A percentile compares a stretch with the other conserved stretches of the same genome.
phyloP scores from a whole-genome alignment of 345 rosid species.

The Arabis hirsuta region DNA sequence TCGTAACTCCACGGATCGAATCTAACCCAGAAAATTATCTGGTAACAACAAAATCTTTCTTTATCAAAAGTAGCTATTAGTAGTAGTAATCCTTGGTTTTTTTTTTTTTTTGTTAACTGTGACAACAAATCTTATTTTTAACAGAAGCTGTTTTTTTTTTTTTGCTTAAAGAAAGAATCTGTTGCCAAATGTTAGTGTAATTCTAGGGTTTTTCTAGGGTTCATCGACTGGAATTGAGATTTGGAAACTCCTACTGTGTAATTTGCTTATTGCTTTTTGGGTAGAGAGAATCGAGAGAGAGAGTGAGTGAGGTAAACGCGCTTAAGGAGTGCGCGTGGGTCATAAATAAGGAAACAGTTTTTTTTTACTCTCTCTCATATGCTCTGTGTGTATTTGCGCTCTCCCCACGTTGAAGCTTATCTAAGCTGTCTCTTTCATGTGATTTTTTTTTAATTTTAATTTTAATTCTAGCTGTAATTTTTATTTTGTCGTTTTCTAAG shows the following conservation, averaged over 20 bases:
- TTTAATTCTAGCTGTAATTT: slow-evolving; percentile 1
- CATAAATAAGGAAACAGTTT: not conserved
- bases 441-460: not conserved
- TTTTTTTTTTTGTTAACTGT: slow-evolving; percentile 13
- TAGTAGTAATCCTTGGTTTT: not conserved
- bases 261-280: not conserved
- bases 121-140: slow-evolving; percentile 20
- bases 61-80: not conserved
- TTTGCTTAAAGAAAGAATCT: not conserved
- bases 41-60: slow-evolving; percentile 21
- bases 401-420: slow-evolving; percentile 46
- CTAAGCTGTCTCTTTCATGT: slow-evolving; percentile 49
- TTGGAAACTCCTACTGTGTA: not conserved
- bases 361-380: not conserved
- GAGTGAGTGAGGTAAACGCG: slow-evolving; percentile 31
- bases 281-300: not conserved
- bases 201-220: slow-evolving; percentile 30
- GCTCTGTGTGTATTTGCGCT: slow-evolving; percentile 43
- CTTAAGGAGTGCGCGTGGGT: slow-evolving; percentile 30
- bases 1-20: slow-evolving; percentile 40
- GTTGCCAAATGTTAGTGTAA: not conserved
- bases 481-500: slow-evolving; percentile 37
- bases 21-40: slow-evolving; percentile 20
- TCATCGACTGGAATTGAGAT: slow-evolving; percentile 26
- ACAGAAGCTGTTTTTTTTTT: slow-evolving; percentile 11